Evolutionary conservation across 2,329 filamentous ascomycete species (phyloP), one percentile per base, ranked within the genome.

Genomic region (Colletotrichum lini): DNA sequence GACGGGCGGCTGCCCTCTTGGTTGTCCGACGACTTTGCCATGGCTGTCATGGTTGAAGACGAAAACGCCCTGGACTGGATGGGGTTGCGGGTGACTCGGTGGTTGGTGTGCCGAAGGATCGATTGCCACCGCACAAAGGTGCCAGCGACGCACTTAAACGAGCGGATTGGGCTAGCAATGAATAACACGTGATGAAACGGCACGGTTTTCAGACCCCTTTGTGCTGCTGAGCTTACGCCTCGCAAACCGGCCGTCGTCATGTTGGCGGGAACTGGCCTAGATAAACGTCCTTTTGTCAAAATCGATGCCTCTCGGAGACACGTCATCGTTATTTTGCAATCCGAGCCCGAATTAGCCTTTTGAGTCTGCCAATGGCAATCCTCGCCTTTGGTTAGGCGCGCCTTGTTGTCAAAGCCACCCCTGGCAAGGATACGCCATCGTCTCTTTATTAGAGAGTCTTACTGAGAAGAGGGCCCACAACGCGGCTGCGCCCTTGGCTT

Each of bases 391-490:
- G 40, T 35, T 52, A 26, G 7, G 18, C 38, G 47, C 68, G 68
- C 53, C 68, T 52, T 63, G 26, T 53, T 71, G 68, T 59, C 65
- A 64, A 68, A 42, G 58, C 53, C 59, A 71, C 50, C 65, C 65
- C 58, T 68, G 58, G 35, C 63, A 56, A 49, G 30, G 52, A 26
- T 40, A 58, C 40, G 7, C 59, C 16, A 35, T 63, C 58, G 57
- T 7, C 4, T 23, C 5, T 8, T 5, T n/a, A n/a, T 6, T n/a
- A 30, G 26, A 30, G 26, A 30, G 4, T 30, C 26, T 30, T 30
- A 30, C 30, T 35, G 8, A 35, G 30, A 2, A 21, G 1, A 7
- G 21, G 21, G 68, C 40, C 68, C 50, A 52, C 58, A 63, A 21
- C 12, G 4, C 10, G 4, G 12, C 53, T 54, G 26, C 65, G 68